Conservation (phyloP, 1,284 basidiomycete genomes). For the Fistulinella cinereoalba region DNA sequence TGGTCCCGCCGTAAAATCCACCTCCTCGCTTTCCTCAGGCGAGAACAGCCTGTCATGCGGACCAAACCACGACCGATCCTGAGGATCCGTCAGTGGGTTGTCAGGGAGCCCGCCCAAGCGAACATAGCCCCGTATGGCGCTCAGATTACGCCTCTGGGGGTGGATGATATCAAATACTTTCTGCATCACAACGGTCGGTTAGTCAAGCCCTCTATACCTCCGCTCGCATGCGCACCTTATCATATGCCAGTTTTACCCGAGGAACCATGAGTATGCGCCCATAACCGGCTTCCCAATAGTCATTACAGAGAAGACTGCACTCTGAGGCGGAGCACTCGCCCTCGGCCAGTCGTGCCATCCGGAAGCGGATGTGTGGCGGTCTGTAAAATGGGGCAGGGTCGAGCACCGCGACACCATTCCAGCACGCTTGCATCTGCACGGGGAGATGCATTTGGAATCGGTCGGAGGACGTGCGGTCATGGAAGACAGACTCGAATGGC, state of each 20-base stretch:
- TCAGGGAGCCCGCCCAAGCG: constrained; percentile 90
- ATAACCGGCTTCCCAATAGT: constrained; percentile 91
- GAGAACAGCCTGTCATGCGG: constrained; percentile 92
- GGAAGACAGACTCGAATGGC: constrained; percentile 91
- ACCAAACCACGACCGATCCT: constrained; percentile 92
- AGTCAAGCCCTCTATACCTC: neutral
- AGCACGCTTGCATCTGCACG: constrained; percentile 92
- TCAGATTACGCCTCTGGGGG: constrained; percentile 82
- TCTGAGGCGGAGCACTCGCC: constrained; percentile 91
- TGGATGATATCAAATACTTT: constrained; percentile 93
- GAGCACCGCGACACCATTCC: constrained; percentile 93
- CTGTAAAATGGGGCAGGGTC: constrained; percentile 92
- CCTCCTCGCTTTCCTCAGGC: constrained; percentile 74
- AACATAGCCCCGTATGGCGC: constrained; percentile 88
- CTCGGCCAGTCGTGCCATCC: constrained; percentile 83
- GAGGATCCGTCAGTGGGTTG: constrained; percentile 90
- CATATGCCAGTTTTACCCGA: constrained; percentile 91
- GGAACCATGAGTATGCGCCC: constrained; percentile 96
- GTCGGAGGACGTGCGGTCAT: constrained; percentile 68
- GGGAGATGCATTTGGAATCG: constrained; percentile 90
- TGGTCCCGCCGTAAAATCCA: constrained; percentile 81
- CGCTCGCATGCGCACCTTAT: constrained; percentile 54
- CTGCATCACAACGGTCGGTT: constrained; percentile 39
- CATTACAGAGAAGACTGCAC: constrained; percentile 93
- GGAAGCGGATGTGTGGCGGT: constrained; percentile 84